Conservation (phyloP, 495 filamentous ascomycete species). For the Aspergillus wentii region DNA sequence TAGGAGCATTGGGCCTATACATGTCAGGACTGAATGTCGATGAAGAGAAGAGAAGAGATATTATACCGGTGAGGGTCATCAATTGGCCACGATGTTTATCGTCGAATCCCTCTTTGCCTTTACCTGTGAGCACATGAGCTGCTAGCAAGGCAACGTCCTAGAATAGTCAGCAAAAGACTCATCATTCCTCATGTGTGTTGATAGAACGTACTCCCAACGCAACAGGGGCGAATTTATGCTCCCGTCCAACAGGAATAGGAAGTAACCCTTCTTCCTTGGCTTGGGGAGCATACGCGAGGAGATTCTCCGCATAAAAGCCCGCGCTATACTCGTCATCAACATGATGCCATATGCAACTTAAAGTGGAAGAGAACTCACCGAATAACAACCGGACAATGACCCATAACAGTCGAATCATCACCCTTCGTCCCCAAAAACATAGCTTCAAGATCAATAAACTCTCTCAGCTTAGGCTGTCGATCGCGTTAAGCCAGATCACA, state of each 20-base stretch:
- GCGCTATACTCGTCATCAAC: slow-evolving; percentile 20
- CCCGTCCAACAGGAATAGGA: slow-evolving; percentile 45
- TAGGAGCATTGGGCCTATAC: slow-evolving; percentile 46
- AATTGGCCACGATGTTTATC: slow-evolving; percentile 53
- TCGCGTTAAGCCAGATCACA: slow-evolving; percentile 48
- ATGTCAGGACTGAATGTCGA: no score
- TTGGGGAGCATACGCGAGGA: slow-evolving; percentile 46
- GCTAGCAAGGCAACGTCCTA: slow-evolving; percentile 48
- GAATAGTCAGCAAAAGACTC: background rate
- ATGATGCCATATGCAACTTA: background rate
- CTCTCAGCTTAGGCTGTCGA: slow-evolving; percentile 46
- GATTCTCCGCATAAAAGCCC: slow-evolving; percentile 54
- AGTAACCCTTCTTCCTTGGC: slow-evolving; percentile 38
- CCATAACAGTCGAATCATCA: slow-evolving; percentile 29
- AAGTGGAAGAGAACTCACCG: slow-evolving; percentile 29
- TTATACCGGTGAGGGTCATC: slow-evolving; percentile 47
- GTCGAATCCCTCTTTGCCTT: slow-evolving; percentile 50
- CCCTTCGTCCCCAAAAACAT: slow-evolving; percentile 43
- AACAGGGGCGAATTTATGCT: slow-evolving; percentile 51
- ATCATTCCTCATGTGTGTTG: no score
- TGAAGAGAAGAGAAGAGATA: no score
- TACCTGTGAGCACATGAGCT: slow-evolving; percentile 45
- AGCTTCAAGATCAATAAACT: slow-evolving; percentile 51
- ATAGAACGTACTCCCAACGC: slow-evolving; percentile 35
- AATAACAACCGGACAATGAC: slow-evolving; percentile 46